phyloP scores from a whole-genome alignment of 768 basidiomycete genomes.

The Polyporus arcularius region DNA sequence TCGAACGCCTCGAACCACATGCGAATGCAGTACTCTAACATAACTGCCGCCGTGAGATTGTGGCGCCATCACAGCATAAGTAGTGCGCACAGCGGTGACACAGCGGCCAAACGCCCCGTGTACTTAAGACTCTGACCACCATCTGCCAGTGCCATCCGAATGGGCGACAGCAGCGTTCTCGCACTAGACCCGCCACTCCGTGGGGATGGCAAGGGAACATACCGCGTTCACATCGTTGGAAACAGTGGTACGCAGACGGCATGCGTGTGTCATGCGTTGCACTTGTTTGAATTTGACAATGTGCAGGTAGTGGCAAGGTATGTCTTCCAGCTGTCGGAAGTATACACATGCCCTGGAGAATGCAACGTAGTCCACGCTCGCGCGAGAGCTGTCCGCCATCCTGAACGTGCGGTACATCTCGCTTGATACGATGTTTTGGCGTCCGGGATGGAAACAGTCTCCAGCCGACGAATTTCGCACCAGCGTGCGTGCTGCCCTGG shows the following conservation, averaged over 20 bases:
- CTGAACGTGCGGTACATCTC: conserved; percentile 49
- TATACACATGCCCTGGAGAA: background rate
- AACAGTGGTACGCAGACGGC: conserved; percentile 47
- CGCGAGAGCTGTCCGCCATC: conserved; percentile 40
- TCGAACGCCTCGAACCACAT: too few relatives aligned
- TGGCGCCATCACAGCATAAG: too few relatives aligned
- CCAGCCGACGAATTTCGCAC: conserved; percentile 11
- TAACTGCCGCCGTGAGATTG: too few relatives aligned
- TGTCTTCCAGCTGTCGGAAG: conserved; percentile 9
- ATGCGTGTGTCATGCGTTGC: background rate
- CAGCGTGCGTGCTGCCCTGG: conserved; percentile 9
- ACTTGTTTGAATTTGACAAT: background rate
- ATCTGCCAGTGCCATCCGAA: too few relatives aligned
- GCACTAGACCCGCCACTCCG: conserved; percentile 13
- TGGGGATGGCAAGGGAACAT: conserved; percentile 49
- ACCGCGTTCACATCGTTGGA: conserved; percentile 49
- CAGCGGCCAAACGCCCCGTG: too few relatives aligned
- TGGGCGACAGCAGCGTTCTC: too few relatives aligned
- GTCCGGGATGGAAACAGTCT: conserved; percentile 46
- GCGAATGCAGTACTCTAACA: too few relatives aligned
- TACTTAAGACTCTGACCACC: too few relatives aligned
- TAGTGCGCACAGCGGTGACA: too few relatives aligned
- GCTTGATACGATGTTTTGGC: conserved; percentile 51
- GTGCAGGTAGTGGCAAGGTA: conserved; percentile 44
- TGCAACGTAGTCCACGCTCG: conserved; percentile 47